Base-by-base conservation (phyloP, 345 rosid genomes). In the Iberis pinnata region DNA sequence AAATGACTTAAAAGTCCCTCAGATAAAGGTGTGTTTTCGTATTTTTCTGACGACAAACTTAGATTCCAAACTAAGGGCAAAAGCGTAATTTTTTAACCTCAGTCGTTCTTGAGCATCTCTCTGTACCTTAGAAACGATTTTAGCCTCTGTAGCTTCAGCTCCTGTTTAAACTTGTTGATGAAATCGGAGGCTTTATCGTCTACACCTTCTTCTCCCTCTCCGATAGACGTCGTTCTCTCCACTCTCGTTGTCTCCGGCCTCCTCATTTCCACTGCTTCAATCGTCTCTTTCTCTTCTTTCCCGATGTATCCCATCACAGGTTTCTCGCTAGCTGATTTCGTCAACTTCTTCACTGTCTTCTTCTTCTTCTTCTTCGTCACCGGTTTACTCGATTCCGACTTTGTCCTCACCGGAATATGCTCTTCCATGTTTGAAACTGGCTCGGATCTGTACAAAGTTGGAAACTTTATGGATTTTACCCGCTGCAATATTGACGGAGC, bases 251-350 rank as follows among this genome's bases (percentile, higher is more conserved):
- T 69, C 61, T 55, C 69, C 35, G 73, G 73, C 44, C 73, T 15
- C 8, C 73, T 69, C 61, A 53, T 69, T 6, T 69, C 73, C 17
- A 57, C 64, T 3, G 49, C 39, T 12, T 63, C 65, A 18, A 44
- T 56, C 27, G 73, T 17, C 49, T 63, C 64, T 31, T 29, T 29
- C 33, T 49, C 72, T 38, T 48, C 69, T 10, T 25, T 40, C 9
- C 45, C 58, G 2, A 31, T 9, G 25, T 31, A 40, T 33, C 58
- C 49, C 9, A 33, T 0, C 5, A 51, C 53, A 17, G 43, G 36
- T 49, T 58, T 80, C 71, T 73, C 82, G 70, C 95, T 86, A 12
- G 77, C 82, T 5, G 90, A 82, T 68, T 72, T 89, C 77, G 60
- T 82, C 82, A 89, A 65, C 67, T 60, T 74, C 49, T 64, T 47